phyloP scores from a whole-genome alignment of 2,329 filamentous ascomycete species.

The Ceratocystis cacaofunesta region DNA sequence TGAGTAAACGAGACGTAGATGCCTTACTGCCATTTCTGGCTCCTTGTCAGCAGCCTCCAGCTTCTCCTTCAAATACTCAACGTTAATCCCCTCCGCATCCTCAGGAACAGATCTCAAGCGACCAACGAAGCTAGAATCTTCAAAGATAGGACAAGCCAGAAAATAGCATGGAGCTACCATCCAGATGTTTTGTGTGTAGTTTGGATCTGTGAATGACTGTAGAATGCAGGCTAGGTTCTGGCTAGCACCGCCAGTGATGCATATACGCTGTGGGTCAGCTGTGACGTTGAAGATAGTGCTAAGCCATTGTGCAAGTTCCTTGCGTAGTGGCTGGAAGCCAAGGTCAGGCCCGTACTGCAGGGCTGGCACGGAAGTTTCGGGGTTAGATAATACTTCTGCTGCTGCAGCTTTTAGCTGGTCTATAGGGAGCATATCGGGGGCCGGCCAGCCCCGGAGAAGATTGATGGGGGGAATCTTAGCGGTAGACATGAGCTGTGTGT shows the following conservation, averaged over 20 bases:
- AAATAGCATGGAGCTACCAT: constrained; percentile 72
- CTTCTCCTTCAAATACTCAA: constrained; percentile 30
- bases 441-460: constrained; percentile 55
- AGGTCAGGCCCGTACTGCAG: constrained; percentile 67
- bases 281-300: constrained; percentile 19
- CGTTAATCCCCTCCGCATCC: constrained; percentile 61
- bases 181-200: constrained; percentile 62
- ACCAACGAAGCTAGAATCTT: constrained; percentile 59
- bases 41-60: constrained; percentile 22
- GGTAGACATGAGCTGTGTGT: constrained; percentile 17
- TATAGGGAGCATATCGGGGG: constrained; percentile 47
- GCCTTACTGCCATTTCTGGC: constrained; percentile 13
- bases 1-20: neutral
- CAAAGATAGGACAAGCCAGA: constrained; percentile 71
- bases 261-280: constrained; percentile 44
- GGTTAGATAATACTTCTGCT: constrained; percentile 44
- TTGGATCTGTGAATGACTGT: constrained; percentile 65
- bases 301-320: constrained; percentile 57
- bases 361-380: constrained; percentile 43
- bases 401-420: constrained; percentile 46
- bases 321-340: constrained; percentile 55
- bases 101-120: constrained; percentile 58
- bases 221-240: constrained; percentile 68
- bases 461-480: constrained; percentile 38
- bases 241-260: constrained; percentile 71